These are phyloP conservation scores for Aurinia saxatilis DNA, from an alignment of 345 rosid species.

Conservation along the genomic window DNA sequence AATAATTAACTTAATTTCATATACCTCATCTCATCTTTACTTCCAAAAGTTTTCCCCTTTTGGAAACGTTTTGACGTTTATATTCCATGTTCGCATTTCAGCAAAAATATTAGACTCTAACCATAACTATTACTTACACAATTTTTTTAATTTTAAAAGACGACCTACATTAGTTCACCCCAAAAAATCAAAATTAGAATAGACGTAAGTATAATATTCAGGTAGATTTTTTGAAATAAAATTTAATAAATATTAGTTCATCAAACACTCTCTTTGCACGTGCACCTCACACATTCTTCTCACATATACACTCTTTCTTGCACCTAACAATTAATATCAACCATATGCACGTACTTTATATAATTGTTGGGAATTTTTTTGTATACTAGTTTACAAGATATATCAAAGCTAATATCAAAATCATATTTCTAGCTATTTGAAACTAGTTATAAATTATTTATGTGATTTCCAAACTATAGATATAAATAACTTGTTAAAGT, in stretches of 20 bases:
- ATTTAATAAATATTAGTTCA: background rate
- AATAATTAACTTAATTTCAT: background rate
- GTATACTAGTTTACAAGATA: too few species aligned
- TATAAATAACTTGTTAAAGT: too few species aligned
- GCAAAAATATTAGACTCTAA: constrained; percentile 1
- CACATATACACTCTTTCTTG: constrained; percentile 24
- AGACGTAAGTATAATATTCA: background rate
- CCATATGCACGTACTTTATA: too few species aligned
- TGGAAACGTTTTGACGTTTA: constrained; percentile 16
- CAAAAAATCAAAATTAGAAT: background rate
- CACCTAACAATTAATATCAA: constrained; percentile 30
- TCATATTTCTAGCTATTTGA: background rate
- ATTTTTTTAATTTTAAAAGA: background rate
- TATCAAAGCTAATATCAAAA: background rate
- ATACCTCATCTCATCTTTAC: constrained; percentile 10
- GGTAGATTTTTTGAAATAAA: too few species aligned
- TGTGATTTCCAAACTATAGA: too few species aligned
- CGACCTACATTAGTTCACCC: too few species aligned
- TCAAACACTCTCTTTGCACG: constrained; percentile 37
- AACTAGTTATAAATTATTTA: background rate
- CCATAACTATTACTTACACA: background rate
- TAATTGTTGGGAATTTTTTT: too few species aligned
- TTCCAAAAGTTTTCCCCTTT: constrained; percentile 8
- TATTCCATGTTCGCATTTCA: background rate
- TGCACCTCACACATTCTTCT: constrained; percentile 34